Conservation (phyloP, 108 stramenopile genomes). For the Nitzschia sp. region DNA sequence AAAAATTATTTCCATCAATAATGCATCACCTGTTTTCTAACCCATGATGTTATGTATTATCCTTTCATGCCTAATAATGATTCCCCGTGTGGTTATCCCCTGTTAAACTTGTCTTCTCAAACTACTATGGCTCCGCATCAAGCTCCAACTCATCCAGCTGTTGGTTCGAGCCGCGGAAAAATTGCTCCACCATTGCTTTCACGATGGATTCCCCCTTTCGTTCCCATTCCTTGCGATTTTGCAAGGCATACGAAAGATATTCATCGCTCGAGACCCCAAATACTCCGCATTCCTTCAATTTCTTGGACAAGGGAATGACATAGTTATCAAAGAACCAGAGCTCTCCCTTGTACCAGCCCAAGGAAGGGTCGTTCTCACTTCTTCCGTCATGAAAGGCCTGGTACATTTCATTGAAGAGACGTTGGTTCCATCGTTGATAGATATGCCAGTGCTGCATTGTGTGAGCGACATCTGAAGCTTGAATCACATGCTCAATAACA, state of each 20-base stretch:
- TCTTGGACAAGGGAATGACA: conserved; percentile 26
- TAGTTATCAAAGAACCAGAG: conserved; percentile 16
- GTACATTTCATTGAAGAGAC: conserved; percentile 46
- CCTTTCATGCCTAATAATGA: too few relatives aligned
- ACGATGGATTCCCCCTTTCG: conserved; percentile 7
- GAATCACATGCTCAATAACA: conserved; percentile 46
- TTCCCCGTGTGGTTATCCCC: too few relatives aligned
- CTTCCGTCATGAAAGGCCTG: conserved; percentile 2
- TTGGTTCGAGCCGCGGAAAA: too few relatives aligned
- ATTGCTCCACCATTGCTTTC: neutral
- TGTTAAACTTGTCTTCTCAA: too few relatives aligned
- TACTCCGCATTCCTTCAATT: conserved; percentile 14
- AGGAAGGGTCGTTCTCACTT: neutral
- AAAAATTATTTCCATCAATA: too few relatives aligned
- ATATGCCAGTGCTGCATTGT: conserved; percentile 51
- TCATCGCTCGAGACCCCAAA: conserved; percentile 27
- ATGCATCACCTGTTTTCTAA: too few relatives aligned
- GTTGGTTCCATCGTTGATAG: conserved; percentile 52
- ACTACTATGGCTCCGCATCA: too few relatives aligned
- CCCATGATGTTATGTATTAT: too few relatives aligned
- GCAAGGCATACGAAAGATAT: conserved; percentile 23
- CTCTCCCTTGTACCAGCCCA: conserved; percentile 27
- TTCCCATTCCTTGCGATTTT: conserved; percentile 24
- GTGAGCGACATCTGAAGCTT: conserved; percentile 44
- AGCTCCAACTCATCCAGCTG: too few relatives aligned